Conservation (phyloP, 768 basidiomycete species). For the Termitomyces sp. region DNA sequence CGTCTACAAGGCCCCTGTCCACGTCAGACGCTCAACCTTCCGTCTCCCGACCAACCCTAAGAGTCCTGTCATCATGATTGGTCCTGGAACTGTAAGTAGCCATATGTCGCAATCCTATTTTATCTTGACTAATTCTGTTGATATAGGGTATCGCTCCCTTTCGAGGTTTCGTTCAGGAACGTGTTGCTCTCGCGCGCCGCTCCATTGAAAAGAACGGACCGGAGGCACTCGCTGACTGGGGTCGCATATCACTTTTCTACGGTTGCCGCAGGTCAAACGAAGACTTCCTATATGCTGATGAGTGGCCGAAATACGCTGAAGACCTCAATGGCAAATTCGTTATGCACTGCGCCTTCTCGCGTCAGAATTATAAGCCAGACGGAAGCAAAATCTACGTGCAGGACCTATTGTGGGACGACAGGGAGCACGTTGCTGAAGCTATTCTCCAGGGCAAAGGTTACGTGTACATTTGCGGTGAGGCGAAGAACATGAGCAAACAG, state of each 20-base stretch:
- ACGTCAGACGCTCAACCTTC: slow-evolving; percentile 96
- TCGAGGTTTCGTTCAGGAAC: slow-evolving; percentile 98
- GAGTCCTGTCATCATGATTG: slow-evolving; percentile 98
- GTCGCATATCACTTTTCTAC: slow-evolving; percentile 90
- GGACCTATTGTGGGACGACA: slow-evolving; percentile 88
- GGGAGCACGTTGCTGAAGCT: slow-evolving; percentile 76
- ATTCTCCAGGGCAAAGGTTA: slow-evolving; percentile 96
- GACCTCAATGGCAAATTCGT: slow-evolving; percentile 91
- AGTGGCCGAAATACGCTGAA: slow-evolving; percentile 84
- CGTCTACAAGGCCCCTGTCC: slow-evolving; percentile 83
- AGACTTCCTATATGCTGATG: slow-evolving; percentile 93
- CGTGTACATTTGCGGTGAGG: slow-evolving; percentile 95
- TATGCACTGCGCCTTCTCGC: slow-evolving; percentile 87
- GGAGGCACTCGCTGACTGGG: slow-evolving; percentile 94
- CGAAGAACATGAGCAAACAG: slow-evolving; percentile 92
- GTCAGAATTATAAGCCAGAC: slow-evolving; percentile 84
- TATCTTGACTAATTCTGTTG: slow-evolving; percentile 8
- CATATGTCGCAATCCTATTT: neutral
- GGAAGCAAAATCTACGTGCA: slow-evolving; percentile 99
- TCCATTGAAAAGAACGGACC: slow-evolving; percentile 94
- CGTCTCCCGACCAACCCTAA: slow-evolving; percentile 96
- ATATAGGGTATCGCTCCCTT: slow-evolving; percentile 95
- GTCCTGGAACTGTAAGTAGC: slow-evolving; percentile 87
- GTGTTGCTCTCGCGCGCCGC: slow-evolving; percentile 91
- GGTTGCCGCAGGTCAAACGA: slow-evolving; percentile 87